Base-by-base conservation (phyloP, 306 rosid species). In the Trifolium subterraneum region DNA sequence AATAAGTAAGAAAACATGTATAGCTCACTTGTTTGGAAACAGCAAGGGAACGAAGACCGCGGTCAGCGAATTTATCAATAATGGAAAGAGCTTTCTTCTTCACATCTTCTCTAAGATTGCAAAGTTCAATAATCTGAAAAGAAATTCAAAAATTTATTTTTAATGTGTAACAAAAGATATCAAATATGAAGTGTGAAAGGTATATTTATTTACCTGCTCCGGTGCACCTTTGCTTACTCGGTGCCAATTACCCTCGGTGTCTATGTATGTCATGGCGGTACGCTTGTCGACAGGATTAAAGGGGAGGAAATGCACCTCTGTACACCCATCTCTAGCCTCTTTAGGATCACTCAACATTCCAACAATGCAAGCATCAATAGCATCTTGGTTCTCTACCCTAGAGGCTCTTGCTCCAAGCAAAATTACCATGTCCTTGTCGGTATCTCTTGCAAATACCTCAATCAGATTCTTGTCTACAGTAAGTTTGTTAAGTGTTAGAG, bases 171-270 rank as follows among this genome's bases (percentile, higher is more conserved):
- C 65, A 35, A 51, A 54, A 77, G 4, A 67, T 20, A 14, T 20
- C 39, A 61, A 48, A 4, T 68, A 12, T 31, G 66, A 29, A 20
- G 15, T 2, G 42, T 8, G 66, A 67, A 45, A 27, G 35, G 61
- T 60, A 35, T 7, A 36, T 1, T 10, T 64, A 23, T 71, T 4
- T 25, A 92, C 97, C 90, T 93, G 98, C 78, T 93, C 98, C 2
- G 97, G 98, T 64, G 98, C 98, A 10, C 97, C 98, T 82, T 93
- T 93, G 90, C 96, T 93, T 15, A 86, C 89, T 68, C 98, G 68
- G 71, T 85, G 86, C 98, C 98, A 93, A 6, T 86, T 86, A n/a
- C 93, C 89, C 0, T 80, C 45, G 9, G 54, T 1, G 74, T 93
- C 98, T 4, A 85, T 79, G 78, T 89, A 93, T 72, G 98, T 90